Conservation (phyloP, 2,329 filamentous ascomycete genomes). For the Neonectria coccinea region DNA sequence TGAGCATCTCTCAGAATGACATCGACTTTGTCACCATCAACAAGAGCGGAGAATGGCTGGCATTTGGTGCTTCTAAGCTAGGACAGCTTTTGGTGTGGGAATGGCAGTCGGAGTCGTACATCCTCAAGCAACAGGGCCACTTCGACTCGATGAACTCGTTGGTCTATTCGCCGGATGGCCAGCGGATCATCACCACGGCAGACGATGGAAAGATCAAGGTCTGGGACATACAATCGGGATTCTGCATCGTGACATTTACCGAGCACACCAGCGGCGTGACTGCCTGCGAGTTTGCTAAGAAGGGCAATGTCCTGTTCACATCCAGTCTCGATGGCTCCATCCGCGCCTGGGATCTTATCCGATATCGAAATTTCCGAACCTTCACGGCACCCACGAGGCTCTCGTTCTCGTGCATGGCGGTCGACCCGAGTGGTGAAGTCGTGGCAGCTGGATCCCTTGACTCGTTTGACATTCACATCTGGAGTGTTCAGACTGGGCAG, state of each 20-base stretch:
- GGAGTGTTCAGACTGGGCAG: constrained; percentile 98
- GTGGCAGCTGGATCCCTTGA: constrained; percentile 95
- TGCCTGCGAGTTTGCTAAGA: constrained; percentile 93
- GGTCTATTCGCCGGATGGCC: constrained; percentile 92
- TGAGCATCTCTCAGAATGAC: constrained; percentile 94
- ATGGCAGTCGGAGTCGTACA: constrained; percentile 99
- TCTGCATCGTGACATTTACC: constrained; percentile 97
- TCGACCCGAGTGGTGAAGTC: constrained; percentile 97
- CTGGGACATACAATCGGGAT: constrained; percentile 96
- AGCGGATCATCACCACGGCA: constrained; percentile 90
- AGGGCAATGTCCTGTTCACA: constrained; percentile 95
- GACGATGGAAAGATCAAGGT: constrained; percentile 99
- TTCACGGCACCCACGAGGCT: constrained; percentile 93
- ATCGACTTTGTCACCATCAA: constrained; percentile 97
- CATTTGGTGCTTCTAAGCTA: constrained; percentile 93
- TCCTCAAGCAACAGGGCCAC: constrained; percentile 97
- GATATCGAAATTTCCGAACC: constrained; percentile 96
- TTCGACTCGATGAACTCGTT: constrained; percentile 96
- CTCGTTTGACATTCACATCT: constrained; percentile 97
- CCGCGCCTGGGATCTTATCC: constrained; percentile 93
- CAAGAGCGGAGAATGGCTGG: constrained; percentile 94
- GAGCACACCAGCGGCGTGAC: constrained; percentile 96
- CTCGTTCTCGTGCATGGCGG: constrained; percentile 92
- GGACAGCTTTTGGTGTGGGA: constrained; percentile 99
- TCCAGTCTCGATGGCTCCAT: constrained; percentile 94